phyloP scores from a whole-genome alignment of 495 filamentous ascomycete species.

The Astrothelium macrocarpum region DNA sequence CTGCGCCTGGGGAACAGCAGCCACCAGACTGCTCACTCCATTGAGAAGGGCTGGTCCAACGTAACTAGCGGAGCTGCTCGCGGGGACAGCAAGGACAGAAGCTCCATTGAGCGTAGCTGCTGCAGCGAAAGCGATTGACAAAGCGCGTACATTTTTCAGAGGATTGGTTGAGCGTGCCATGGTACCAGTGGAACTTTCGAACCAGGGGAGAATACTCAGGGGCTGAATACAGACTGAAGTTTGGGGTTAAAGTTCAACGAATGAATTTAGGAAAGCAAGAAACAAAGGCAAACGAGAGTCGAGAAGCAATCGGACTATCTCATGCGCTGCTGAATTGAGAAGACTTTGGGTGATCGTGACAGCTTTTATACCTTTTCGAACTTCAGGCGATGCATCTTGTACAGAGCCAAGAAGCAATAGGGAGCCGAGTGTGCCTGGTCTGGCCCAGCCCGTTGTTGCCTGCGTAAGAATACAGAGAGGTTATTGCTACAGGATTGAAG shows the following conservation, averaged over 20 bases:
- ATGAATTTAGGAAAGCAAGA: not conserved
- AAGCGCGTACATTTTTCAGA: not conserved
- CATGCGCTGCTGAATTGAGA: not conserved
- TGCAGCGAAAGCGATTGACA: constrained; percentile 2
- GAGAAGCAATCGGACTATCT: not conserved
- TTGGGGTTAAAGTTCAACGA: not conserved
- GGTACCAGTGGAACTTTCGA: not conserved
- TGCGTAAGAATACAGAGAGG: not conserved
- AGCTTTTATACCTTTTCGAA: not conserved
- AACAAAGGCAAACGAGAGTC: not conserved
- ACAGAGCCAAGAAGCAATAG: not conserved
- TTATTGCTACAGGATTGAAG: not conserved
- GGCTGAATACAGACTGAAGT: not conserved
- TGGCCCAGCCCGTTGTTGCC: not conserved
- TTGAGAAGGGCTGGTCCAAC: not conserved
- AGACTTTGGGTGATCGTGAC: not conserved
- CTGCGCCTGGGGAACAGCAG: constrained; percentile 14
- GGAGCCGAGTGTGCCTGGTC: not conserved
- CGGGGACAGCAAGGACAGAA: not conserved
- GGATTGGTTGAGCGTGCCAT: constrained; percentile 1
- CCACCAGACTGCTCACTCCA: constrained; percentile 11
- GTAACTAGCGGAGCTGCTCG: not conserved
- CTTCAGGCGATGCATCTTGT: not conserved
- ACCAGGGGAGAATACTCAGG: not conserved
- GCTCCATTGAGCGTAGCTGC: not conserved